These are phyloP conservation scores for Cercospora sojina DNA, from an alignment of 2,329 filamentous ascomycete genomes.

Conservation along the genomic window DNA sequence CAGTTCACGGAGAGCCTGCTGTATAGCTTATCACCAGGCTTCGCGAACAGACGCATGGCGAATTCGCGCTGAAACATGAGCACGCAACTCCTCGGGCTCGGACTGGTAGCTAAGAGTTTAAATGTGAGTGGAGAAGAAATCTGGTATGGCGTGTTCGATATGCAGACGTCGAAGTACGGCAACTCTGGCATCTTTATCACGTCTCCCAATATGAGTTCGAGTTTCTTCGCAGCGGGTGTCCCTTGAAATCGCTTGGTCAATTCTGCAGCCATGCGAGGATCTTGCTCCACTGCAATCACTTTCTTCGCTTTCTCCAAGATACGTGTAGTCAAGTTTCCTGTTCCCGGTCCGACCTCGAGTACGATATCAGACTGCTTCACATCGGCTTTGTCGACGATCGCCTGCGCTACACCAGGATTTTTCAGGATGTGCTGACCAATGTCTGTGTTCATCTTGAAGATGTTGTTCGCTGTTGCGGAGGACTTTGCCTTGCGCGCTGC, in stretches of 20 bases:
- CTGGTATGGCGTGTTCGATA: constrained; percentile 72
- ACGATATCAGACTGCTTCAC: constrained; percentile 88
- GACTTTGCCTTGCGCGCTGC: constrained; percentile 44
- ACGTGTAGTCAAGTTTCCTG: constrained; percentile 82
- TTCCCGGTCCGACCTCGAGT: constrained; percentile 88
- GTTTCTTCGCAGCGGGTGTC: constrained; percentile 75
- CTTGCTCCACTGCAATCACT: constrained; percentile 82
- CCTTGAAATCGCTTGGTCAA: constrained; percentile 91
- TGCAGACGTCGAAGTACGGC: constrained; percentile 78
- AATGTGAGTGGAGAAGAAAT: constrained; percentile 93
- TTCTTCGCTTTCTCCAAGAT: constrained; percentile 87
- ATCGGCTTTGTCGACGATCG: constrained; percentile 80
- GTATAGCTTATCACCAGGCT: constrained; percentile 85
- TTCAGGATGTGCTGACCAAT: constrained; percentile 91
- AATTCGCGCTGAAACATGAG: constrained; percentile 98
- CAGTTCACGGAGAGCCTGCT: constrained; percentile 88
- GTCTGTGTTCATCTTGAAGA: constrained; percentile 97
- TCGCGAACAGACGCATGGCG: constrained; percentile 82
- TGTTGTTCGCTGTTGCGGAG: constrained; percentile 64
- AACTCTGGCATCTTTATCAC: constrained; percentile 81
- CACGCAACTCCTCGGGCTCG: constrained; percentile 77
- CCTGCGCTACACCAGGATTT: constrained; percentile 79
- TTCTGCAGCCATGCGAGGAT: constrained; percentile 95
- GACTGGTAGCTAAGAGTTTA: constrained; percentile 77
- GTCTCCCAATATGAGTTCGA: constrained; percentile 88